Base-by-base conservation (phyloP, 2,329 filamentous ascomycete genomes). In the Fusarium multiceps region DNA sequence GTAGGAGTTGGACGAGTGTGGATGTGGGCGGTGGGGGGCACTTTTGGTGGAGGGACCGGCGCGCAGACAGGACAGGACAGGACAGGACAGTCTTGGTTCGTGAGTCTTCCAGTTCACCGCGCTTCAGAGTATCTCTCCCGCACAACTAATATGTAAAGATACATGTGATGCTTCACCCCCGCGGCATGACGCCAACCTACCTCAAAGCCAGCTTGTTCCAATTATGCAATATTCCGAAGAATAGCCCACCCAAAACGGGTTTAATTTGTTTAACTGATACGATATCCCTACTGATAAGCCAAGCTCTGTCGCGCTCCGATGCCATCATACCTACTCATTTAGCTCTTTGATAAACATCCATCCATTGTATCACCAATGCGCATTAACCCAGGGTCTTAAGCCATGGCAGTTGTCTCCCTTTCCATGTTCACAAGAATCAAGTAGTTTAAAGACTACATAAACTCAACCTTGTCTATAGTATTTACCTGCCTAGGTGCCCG, bases 21-120 rank as follows among this genome's bases (percentile, higher is more conserved):
- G 72, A 72, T 63, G 71, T 73, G 72, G 66, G 72, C 64, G 71
- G 72, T 72, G 69, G 71, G 71, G 68, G 71, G 60, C 57, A 63
- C 60, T 60, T 66, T 72, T 68, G 69, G 69, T 66, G 68, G 64
- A 71, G 59, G 69, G 56, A 63, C 59, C 40, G 48, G 63, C 59
- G 59, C 64, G 55, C 61, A 50, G 51, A 68, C 42, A 23, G 40
- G 47, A 43, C 50, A 20, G 18, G 42, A 46, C 54, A 10, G 37
- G 48, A 37, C 48, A 51, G 21, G 48, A 20, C 23, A 51, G 23
- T 51, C 34, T 20, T 34, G 37, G 18, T 51, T 51, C 32, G 48
- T n/a, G 32, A 51, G 32, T 27, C 49, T 41, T 27, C 34, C 18
- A 51, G 41, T n/a, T 16, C 46, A 61, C 51, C 55, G 63, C 46